Base-by-base conservation (phyloP, 208 protist genomes). In the Novymonas esmeraldas region DNA sequence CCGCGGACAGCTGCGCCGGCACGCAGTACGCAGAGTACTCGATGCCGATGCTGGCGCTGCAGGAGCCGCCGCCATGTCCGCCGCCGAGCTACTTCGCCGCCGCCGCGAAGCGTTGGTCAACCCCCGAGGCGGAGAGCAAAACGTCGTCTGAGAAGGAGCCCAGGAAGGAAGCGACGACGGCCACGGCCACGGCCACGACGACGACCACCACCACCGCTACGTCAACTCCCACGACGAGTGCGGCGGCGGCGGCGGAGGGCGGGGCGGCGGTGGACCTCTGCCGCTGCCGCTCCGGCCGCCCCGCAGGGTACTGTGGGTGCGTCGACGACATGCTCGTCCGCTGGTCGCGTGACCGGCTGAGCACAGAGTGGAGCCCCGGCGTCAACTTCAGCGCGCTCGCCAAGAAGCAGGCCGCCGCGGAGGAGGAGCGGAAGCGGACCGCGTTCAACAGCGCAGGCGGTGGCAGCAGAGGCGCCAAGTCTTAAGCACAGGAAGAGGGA, bases 281-380 rank as follows among this genome's bases (percentile, higher is more conserved):
- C 68, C 81, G 85, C 72, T 95, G 90, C 73, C 71, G 69, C 66
- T 91, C 81, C 13, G 87, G 85, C 2, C 66, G 76, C 0, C 74
- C 75, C 0, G 78, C 58, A 33, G 85, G 87, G n/a, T 86, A 78
- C 71, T 96, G 90, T 56, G 90, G 90, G 5, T 96, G 90, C 63
- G 83, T 96, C 6, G 90, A 96, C 62, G 90, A 96, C 73, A 96
- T 96, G 90, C 89, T 89, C 57, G 57, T 84, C 20, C 90, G 90
- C 16, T 93, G 87, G 85, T 82, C 84, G 5, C 68, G 79, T 52
- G 87, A 95, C 54, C 84, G 90, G 18, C 72, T 92, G 41, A 69
- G 72, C 44, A 64, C 78, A 3, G 70, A 75, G 29, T 95, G 89
- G 87, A 84, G 82, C 50, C 70, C 81, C 22, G 76, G 73, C 13